phyloP scores from a whole-genome alignment of 306 rosid genomes.

The Quercus ilex region DNA sequence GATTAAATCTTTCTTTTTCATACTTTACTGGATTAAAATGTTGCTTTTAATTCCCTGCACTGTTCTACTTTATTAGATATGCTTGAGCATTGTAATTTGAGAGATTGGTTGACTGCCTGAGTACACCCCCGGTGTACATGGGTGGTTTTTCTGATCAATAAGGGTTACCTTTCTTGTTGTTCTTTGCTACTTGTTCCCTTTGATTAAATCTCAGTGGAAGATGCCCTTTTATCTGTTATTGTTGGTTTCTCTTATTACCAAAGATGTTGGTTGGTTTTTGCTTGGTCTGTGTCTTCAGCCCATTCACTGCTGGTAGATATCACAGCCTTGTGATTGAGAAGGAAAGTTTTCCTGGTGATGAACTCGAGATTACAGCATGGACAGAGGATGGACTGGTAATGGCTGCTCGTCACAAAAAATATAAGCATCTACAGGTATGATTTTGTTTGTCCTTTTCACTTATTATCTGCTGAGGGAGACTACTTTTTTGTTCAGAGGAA shows the following conservation, averaged over 20 bases:
- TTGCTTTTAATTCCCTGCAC: no score
- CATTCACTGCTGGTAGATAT: slow-evolving; percentile 90
- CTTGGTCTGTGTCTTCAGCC: slow-evolving; percentile 38
- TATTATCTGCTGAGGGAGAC: background rate
- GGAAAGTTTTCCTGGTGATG: slow-evolving; percentile 82
- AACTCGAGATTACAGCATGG: slow-evolving; percentile 90
- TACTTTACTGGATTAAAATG: background rate
- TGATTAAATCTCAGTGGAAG: no score
- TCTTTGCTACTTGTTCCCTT: background rate
- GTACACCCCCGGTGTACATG: no score
- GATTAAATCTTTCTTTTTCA: no score
- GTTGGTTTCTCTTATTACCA: background rate
- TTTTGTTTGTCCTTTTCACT: slow-evolving; percentile 2
- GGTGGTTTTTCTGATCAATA: no score
- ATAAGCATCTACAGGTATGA: slow-evolving; percentile 68
- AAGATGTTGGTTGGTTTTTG: background rate
- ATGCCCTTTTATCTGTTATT: background rate
- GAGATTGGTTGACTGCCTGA: no score
- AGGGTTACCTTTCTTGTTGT: no score
- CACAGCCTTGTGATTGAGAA: slow-evolving; percentile 95
- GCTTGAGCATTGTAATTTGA: no score
- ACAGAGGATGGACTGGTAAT: slow-evolving; percentile 89
- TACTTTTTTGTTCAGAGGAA: background rate
- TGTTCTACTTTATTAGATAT: no score
- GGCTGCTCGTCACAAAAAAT: slow-evolving; percentile 90